Conservation (phyloP, 129 eudicot genomes). For the Tagetes erecta region DNA sequence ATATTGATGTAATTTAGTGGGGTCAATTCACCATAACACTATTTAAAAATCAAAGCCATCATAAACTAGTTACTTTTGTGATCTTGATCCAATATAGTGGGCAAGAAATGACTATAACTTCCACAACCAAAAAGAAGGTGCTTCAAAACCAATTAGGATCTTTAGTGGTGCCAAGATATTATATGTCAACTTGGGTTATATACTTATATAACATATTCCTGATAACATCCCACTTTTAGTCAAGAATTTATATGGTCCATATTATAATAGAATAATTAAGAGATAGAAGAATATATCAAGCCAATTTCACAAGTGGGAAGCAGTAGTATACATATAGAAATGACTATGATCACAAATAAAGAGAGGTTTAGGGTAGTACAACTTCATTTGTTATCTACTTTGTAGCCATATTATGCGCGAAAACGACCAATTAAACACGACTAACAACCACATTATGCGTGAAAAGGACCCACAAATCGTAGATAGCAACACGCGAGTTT, state of each 20-base stretch:
- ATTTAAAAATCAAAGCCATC: not conserved
- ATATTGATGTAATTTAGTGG: not conserved
- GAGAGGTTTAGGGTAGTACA: constrained; percentile 3
- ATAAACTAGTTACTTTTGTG: not conserved
- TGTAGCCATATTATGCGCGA: too few species aligned
- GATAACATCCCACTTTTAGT: constrained; percentile 34
- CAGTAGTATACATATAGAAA: constrained; percentile 2
- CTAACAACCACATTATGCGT: not conserved
- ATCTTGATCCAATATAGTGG: constrained; percentile 12
- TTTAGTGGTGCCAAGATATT: constrained; percentile 28
- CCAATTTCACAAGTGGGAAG: constrained; percentile 11
- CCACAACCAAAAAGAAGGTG: constrained; percentile 34
- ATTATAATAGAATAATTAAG: constrained; percentile 29
- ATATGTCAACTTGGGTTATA: constrained; percentile 31
- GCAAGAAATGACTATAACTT: constrained; percentile 28
- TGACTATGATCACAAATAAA: constrained; percentile 1
- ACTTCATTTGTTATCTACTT: not conserved
- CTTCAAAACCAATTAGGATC: constrained; percentile 39
- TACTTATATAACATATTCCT: constrained; percentile 34
- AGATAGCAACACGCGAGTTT: not conserved
- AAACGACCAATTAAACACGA: not conserved
- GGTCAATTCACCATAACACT: not conserved
- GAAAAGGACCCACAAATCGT: not conserved
- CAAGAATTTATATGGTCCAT: constrained; percentile 34
- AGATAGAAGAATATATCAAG: constrained; percentile 29